Base-by-base conservation (phyloP, 2,329 filamentous ascomycete species). In the Ophiosphaerella herpotricha region DNA sequence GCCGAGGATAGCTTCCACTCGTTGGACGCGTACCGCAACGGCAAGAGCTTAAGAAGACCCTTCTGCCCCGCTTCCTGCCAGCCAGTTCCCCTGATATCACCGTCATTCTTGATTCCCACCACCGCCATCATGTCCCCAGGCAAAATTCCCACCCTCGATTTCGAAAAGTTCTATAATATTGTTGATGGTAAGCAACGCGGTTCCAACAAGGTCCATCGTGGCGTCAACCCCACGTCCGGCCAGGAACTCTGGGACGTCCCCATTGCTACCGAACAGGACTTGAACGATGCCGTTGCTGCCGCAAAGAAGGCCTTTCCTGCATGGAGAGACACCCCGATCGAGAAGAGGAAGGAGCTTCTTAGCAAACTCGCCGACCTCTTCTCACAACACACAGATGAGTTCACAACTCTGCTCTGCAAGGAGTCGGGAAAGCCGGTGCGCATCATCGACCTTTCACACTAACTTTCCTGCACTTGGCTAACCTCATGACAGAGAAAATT, bases 221-320 rank as follows among this genome's bases (percentile, higher is more conserved):
- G 76, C 37, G 70, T 82, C 59, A 82, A 84, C 64, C 81, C 81
- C 0, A 70, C 80, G 3, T 82, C 77, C 7, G 69, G 75, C 21
- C 68, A 80, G 53, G 69, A 77, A 24, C 79, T 81, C 43, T 76
- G 78, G 23, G 75, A 77, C 13, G 80, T 83, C 1, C 81, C 81
- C 0, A 67, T 83, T 33, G 75, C 74, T 4, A 78, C 75, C 2
- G 70, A 70, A 34, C 62, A 76, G 36, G 81, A 84, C 57, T 68
- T 84, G 41, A 76, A 84, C 52, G 70, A 69, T 33, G 80, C 81
- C 11, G 78, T 84, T 12, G 66, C 67, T 4, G 76, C 77, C 8
- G 81, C 77, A 7, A 74, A 76, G 52, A 68, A 68, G 54, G 81
- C 80, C 0, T 78, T 78, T 55, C 74, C 76, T 12, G 58, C 63